Evolutionary conservation across 164 flowering plant genomes (phyloP).

Genomic region (Saururus chinensis): DNA sequence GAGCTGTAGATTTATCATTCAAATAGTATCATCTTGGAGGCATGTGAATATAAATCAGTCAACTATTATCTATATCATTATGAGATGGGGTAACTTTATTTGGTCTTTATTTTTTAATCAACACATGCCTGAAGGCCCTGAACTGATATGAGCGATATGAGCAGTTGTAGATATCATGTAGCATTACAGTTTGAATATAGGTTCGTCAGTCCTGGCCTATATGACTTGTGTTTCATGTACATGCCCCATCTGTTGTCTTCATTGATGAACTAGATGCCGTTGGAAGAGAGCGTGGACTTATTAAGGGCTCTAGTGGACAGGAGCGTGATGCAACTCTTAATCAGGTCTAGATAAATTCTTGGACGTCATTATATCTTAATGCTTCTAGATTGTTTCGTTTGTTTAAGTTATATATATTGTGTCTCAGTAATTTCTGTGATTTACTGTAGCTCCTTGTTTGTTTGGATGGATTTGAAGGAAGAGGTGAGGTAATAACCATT

Average conservation of each 20-base stretch:
- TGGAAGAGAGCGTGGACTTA: conserved; percentile 93
- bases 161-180: not conserved
- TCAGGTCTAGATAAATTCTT: conserved; percentile 42
- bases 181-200: not conserved
- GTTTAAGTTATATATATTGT: not conserved
- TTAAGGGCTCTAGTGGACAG: conserved; percentile 96
- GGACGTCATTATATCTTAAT: not conserved
- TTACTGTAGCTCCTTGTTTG: conserved; percentile 74
- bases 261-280: conserved; percentile 99
- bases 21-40: too few species aligned
- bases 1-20: too few species aligned
- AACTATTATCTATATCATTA: too few species aligned
- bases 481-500: conserved; percentile 90
- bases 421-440: not conserved
- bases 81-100: too few species aligned
- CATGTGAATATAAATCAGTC: too few species aligned
- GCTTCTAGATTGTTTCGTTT: not conserved
- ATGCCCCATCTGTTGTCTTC: conserved; percentile 97
- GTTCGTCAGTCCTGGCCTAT: not conserved
- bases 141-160: not conserved
- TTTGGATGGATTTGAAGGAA: conserved; percentile 98
- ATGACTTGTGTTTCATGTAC: not conserved
- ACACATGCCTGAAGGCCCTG: too few species aligned
- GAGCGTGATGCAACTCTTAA: conserved; percentile 99
- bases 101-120: too few species aligned